A percentile compares a stretch with the other conserved stretches of the same genome.
Evolutionary conservation across 805 yeast genomes (phyloP).

Genomic region (Teunomyces pallodes): DNA sequence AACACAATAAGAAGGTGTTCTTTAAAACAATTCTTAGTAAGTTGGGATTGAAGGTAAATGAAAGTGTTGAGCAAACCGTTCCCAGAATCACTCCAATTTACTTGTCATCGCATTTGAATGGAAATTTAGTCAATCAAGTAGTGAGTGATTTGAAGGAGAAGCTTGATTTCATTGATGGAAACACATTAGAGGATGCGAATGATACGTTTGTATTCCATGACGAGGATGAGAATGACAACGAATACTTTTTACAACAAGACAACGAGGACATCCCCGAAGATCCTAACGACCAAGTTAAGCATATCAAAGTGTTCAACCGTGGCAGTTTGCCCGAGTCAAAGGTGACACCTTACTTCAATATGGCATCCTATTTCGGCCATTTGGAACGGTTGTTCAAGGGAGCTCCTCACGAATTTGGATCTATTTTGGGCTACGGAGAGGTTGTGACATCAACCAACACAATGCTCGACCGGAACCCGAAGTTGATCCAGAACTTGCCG

Average conservation of each 20-base stretch:
- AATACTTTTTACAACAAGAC: constrained; percentile 11
- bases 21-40: constrained; percentile 53
- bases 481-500: constrained; percentile 58
- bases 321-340: constrained; percentile 48
- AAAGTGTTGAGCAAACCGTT: constrained; percentile 38
- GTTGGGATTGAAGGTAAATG: constrained; percentile 70
- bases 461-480: constrained; percentile 69
- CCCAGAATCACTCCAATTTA: constrained; percentile 73
- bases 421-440: constrained; percentile 72
- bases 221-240: constrained; percentile 27
- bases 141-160: constrained; percentile 39
- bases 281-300: constrained; percentile 39
- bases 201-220: constrained; percentile 56
- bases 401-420: constrained; percentile 49
- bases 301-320: constrained; percentile 46
- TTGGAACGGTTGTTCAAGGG: constrained; percentile 29
- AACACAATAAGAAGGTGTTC: constrained; percentile 52
- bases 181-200: constrained; percentile 46
- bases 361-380: constrained; percentile 49
- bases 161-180: constrained; percentile 28
- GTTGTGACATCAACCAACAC: constrained; percentile 87
- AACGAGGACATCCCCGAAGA: constrained; percentile 51
- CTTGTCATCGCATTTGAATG: constrained; percentile 42
- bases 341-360: constrained; percentile 72
- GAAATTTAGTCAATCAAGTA: constrained; percentile 30